Base-by-base conservation (phyloP, 176 grass and related monocot species). In the Juncus effusus region DNA sequence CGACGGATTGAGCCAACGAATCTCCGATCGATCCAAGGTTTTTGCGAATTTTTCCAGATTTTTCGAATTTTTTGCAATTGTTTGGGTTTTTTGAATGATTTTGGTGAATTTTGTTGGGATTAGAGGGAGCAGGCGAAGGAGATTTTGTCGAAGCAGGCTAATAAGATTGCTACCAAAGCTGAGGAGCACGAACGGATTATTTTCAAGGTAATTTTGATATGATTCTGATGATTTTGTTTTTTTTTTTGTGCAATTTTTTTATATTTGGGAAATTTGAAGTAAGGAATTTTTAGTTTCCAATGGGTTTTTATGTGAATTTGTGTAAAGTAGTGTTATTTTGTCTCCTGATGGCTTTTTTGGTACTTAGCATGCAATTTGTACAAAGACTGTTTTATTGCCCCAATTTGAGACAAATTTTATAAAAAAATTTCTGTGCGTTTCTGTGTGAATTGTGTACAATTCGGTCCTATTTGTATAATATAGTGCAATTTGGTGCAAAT, bases 141-240 rank as follows among this genome's bases (percentile, higher is more conserved):
- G 84, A 79, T 96, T 52, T 84, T 97, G 64, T 89, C 93, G 13
- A 92, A 92, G 80, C 88, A 97, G 67, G 88, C 85, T 16, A 78
- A 81, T 57, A 97, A 89, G 80, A 91, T 97, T 54, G 82, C 88
- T 74, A 86, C 77, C 54, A 81, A 89, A 81, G 88, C 94, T 0
- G 88, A 97, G 80, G 51, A 97, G 85, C 94, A 97, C 63, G 88
- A 97, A 65, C 65, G 74, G 42, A 84, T 84, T 64, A 79, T 97
- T 67, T 89, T 97, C 6, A 97, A 92, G 85, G 94, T 97, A 19
- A 56, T 52, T 81, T 63, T 41, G 13, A 5, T 63, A 7, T 13
- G 10, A 12, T 57, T 37, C 49, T n/a, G 0, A 40, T 41, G 45
- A 45, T 57, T 28, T 15, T 64, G 15, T 5, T 73, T 19, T 41